phyloP scores from a whole-genome alignment of 805 yeast species.

The Kluyveromyces lactis region DNA sequence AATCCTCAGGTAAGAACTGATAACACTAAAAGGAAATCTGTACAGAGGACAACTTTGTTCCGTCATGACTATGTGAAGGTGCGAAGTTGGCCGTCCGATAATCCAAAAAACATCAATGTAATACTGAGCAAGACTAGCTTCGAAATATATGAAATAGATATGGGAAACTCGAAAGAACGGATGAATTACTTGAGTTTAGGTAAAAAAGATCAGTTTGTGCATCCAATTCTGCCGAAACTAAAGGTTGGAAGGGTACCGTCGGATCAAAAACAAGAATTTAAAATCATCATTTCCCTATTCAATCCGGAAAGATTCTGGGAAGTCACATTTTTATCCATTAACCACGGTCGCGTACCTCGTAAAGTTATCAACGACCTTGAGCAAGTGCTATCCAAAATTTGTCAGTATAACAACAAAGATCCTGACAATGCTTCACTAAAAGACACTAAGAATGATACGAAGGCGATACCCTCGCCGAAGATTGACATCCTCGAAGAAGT shows the following conservation, averaged over 20 bases:
- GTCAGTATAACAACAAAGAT: slow-evolving; percentile 9
- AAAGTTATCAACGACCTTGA: slow-evolving; percentile 21
- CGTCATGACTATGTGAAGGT: slow-evolving; percentile 19
- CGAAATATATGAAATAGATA: slow-evolving; percentile 26
- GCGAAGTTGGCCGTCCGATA: slow-evolving; percentile 2
- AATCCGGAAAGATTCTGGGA: slow-evolving; percentile 77
- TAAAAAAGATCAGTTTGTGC: slow-evolving; percentile 37
- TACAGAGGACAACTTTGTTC: slow-evolving; percentile 26
- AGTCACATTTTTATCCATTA: slow-evolving; percentile 26
- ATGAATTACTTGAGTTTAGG: slow-evolving; percentile 28
- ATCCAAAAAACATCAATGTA: not conserved
- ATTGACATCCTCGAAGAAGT: slow-evolving; percentile 7
- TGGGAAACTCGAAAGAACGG: slow-evolving; percentile 12
- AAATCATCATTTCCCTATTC: slow-evolving; percentile 52
- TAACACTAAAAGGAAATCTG: slow-evolving; percentile 17
- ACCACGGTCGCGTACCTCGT: slow-evolving; percentile 5
- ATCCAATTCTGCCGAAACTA: slow-evolving; percentile 63
- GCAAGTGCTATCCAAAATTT: slow-evolving; percentile 21
- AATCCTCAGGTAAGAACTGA: not conserved
- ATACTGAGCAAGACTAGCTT: slow-evolving; percentile 7
- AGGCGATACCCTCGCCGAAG: slow-evolving; percentile 1
- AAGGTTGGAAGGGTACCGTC: slow-evolving; percentile 42
- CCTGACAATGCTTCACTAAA: no score
- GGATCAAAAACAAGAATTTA: slow-evolving; percentile 25
- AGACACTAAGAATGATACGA: not conserved